Evolutionary conservation across 2,329 filamentous ascomycete species (phyloP), one percentile per base, ranked within the genome.

Genomic region (Calonectria pseudoreteaudii): DNA sequence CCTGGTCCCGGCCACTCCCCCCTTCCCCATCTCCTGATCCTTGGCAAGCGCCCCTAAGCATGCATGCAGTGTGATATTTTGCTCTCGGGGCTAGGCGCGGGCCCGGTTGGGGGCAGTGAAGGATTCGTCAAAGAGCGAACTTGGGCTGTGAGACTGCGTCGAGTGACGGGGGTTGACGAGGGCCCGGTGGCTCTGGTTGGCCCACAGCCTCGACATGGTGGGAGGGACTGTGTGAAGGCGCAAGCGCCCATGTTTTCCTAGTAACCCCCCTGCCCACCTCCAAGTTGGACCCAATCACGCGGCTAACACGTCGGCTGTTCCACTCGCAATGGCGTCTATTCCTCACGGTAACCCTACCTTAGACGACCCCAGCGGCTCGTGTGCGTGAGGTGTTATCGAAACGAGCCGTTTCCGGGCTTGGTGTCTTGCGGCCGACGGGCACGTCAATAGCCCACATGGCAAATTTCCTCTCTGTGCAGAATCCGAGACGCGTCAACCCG

Each of bases 61-160:
- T 79, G 80, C 80, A 81, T 79, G 79, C 80, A 79, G 79, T 77
- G 80, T 81, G 80, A 81, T 79, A 78, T 75, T 76, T 69, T 69
- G 68, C 70, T 72, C 68, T 74, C 70, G 68, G 69, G 44, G 44
- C 71, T 79, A 80, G 73, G 66, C 75, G 79, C 77, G 74, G 70
- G 74, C 71, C 20, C 34, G n/a, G 67, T 64, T 44, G 64, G 62
- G 64, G 73, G 60, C 52, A 68, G 62, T 62, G 77, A 74, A 78
- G 79, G 77, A 79, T 78, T 69, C 58, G 71, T 75, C 70, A 74
- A 53, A 68, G 53, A 64, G 68, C 26, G 66, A 36, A 38, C 66
- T 65, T 78, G 69, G 64, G 47, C 65, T 75, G 75, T 68, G 58
- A 71, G 58, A 70, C 65, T 53, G 65, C 36, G 49, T 26, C 41